Base-by-base conservation (phyloP, 2,329 filamentous ascomycete genomes). In the Cyphellophora attinorum region DNA sequence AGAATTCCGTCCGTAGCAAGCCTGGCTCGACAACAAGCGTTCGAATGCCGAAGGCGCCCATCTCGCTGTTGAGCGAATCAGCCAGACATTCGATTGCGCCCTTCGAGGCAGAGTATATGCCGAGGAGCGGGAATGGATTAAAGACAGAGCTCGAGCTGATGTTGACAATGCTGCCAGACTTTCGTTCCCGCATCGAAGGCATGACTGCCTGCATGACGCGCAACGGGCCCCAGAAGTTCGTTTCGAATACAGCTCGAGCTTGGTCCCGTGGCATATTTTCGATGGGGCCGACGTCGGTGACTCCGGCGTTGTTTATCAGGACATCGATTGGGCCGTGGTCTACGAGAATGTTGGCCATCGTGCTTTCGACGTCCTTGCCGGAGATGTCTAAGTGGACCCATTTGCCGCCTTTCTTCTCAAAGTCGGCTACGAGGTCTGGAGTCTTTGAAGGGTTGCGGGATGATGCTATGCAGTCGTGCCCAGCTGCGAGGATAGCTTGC, bases 291-390 rank as follows among this genome's bases (percentile, higher is more conserved):
- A 34, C 12, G 10, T 39, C 11, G 3, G 37, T 34, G 23, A 48
- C 48, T 3, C 44, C 50, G 3, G 70, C 68, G 38, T 69, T 68
- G 44, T 73, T 74, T 27, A 73, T 60, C 3, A 74, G 51, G 3
- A 70, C 57, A 29, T 74, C 70, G 25, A 74, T 60, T 2, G 27
- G 29, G 6, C 35, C 37, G 18, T 42, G 42, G 19, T 40, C 12
- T 8, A 34, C 27, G 14, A 40, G 37, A 14, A 38, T 38, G n/a
- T 21, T 12, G 28, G 31, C 34, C 5, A 43, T 30, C 5, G 29
- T 37, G 14, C 32, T 28, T 12, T 30, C 30, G 31, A 43, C 35
- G 19, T 37, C 23, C n/a, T 31, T 33, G 13, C 37, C 34, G 6
- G 35, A 37, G 2, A 47, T 36, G 31, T 54, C 50, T 11, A 55